Conservation (phyloP, 257 asterid species). For the Cynanchum wilfordii region DNA sequence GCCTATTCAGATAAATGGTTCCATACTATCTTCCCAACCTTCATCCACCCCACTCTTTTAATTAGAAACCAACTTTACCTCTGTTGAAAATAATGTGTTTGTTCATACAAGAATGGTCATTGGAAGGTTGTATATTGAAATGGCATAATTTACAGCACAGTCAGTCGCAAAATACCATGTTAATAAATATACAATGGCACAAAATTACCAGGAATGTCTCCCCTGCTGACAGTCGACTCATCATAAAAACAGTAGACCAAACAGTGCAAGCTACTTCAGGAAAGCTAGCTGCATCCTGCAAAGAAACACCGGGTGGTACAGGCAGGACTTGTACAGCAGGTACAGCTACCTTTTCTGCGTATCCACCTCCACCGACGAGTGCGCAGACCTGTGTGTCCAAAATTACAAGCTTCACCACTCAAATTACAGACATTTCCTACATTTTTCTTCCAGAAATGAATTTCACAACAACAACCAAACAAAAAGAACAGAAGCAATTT, state of each 20-base stretch:
- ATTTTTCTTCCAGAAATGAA: background rate
- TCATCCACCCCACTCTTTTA: background rate
- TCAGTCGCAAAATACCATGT: background rate
- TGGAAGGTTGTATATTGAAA: background rate
- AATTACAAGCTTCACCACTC: constrained; percentile 11
- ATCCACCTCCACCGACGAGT: constrained; percentile 92
- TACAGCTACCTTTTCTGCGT: constrained; percentile 89
- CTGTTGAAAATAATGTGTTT: background rate
- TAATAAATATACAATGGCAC: background rate
- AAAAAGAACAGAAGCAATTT: background rate
- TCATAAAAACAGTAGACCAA: constrained; percentile 95
- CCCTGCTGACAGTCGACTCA: constrained; percentile 66
- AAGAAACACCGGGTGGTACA: constrained; percentile 70
- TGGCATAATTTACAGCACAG: background rate
- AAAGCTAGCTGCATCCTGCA: constrained; percentile 91
- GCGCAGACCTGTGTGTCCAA: constrained; percentile 66
- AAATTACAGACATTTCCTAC: constrained; percentile 2
- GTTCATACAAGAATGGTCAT: background rate
- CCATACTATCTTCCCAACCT: background rate
- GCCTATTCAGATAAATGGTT: background rate
- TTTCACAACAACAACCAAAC: background rate
- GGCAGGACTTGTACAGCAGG: constrained; percentile 85
- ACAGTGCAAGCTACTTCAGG: constrained; percentile 98
- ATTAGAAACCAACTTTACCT: background rate
- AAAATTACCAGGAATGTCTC: constrained; percentile 71